Conservation (phyloP, 2,329 filamentous ascomycete species). For the Apiospora aurea region DNA sequence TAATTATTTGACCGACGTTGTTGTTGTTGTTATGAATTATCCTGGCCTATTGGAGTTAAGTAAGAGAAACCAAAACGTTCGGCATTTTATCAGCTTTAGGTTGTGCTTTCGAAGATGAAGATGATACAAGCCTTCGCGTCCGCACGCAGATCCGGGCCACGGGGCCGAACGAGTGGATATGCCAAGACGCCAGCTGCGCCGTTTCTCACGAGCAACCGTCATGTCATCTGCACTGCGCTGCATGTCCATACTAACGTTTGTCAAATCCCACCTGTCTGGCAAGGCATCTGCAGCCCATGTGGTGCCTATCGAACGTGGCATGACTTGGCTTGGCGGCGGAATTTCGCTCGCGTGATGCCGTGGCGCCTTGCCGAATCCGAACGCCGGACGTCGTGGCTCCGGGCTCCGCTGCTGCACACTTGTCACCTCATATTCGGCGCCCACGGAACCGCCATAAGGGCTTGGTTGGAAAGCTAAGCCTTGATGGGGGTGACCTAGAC, state of each 20-base stretch:
- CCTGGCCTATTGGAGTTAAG: not conserved
- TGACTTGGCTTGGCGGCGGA: not conserved
- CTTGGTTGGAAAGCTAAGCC: not conserved
- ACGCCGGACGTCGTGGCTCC: conserved; percentile 6
- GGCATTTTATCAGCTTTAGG: not conserved
- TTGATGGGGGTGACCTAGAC: no score
- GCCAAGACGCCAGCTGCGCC: not conserved
- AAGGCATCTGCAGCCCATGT: not conserved
- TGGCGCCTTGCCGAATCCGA: conserved; percentile 9
- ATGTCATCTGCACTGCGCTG: no score
- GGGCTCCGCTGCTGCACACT: not conserved
- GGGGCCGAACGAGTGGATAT: not conserved
- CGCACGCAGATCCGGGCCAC: not conserved
- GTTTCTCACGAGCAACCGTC: not conserved
- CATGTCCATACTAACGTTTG: no score
- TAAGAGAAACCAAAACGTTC: not conserved
- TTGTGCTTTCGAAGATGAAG: not conserved
- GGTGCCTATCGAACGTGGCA: not conserved
- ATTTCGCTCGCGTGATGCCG: not conserved
- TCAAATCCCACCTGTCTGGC: not conserved
- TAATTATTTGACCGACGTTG: no score
- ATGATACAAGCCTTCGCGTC: not conserved
- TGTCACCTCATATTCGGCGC: not conserved
- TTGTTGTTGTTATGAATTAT: not conserved
- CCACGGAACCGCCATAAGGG: not conserved